These are phyloP conservation scores for Epichloe sp. DNA, from an alignment of 2,329 filamentous ascomycete species.

Conservation along the genomic window DNA sequence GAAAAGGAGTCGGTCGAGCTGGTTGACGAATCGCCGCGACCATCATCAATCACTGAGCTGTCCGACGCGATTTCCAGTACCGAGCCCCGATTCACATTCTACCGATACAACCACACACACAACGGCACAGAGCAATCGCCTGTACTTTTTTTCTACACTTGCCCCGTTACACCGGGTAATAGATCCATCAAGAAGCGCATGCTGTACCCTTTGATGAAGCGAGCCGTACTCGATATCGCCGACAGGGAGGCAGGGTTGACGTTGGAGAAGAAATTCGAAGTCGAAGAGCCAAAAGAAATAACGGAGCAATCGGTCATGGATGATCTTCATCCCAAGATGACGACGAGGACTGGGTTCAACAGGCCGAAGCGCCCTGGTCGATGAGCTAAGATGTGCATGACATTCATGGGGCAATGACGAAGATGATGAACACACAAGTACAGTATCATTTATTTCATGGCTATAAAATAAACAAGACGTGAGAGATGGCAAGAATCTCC, in stretches of 20 bases:
- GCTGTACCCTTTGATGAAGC: slow-evolving; percentile 65
- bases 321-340: slow-evolving; percentile 55
- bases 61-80: slow-evolving; percentile 45
- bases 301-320: slow-evolving; percentile 50
- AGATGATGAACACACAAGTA: not conserved
- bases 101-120: slow-evolving; percentile 49
- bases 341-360: slow-evolving; percentile 56
- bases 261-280: slow-evolving; percentile 58
- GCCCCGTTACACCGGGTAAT: slow-evolving; percentile 49
- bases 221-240: slow-evolving; percentile 52
- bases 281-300: slow-evolving; percentile 56
- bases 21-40: slow-evolving; percentile 36
- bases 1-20: slow-evolving; percentile 57
- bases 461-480: not conserved
- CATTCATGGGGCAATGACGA: not conserved
- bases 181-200: slow-evolving; percentile 72
- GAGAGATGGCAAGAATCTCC: not conserved
- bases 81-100: slow-evolving; percentile 70
- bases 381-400: slow-evolving; percentile 17
- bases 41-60: slow-evolving; percentile 45
- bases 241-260: slow-evolving; percentile 50
- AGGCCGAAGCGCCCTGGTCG: slow-evolving; percentile 69
- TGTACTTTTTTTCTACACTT: slow-evolving; percentile 73
- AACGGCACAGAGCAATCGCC: slow-evolving; percentile 39
- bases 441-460: not conserved